Evolutionary conservation across 192 early-diverging fungal genomes (phyloP).

Genomic region (Rhizophagus clarus): DNA sequence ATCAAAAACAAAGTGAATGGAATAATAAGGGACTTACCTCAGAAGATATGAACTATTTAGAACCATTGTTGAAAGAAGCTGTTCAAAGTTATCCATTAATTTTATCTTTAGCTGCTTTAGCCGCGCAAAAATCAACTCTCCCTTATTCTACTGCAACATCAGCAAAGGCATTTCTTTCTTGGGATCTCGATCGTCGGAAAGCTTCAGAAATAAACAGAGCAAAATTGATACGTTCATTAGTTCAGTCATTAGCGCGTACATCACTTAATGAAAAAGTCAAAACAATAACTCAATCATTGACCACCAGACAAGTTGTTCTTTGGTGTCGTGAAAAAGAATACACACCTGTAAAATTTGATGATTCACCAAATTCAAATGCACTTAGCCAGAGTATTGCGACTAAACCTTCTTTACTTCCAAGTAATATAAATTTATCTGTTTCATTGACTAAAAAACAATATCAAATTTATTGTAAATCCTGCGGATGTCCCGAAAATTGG

Average conservation of each 20-base stretch:
- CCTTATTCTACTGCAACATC: slow-evolving; percentile 48
- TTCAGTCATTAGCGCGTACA: slow-evolving; percentile 33
- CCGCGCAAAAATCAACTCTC: slow-evolving; percentile 10
- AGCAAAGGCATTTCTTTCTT: slow-evolving; percentile 39
- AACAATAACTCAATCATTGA: slow-evolving; percentile 28
- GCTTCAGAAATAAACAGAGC: slow-evolving; percentile 58
- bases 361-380: neutral
- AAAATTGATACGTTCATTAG: slow-evolving; percentile 35
- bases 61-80: slow-evolving; percentile 21
- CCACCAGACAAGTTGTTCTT: slow-evolving; percentile 45
- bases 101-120: neutral
- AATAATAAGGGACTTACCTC: neutral
- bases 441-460: neutral
- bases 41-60: slow-evolving; percentile 15
- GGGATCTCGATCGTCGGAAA: slow-evolving; percentile 50
- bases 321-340: slow-evolving; percentile 49
- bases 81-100: slow-evolving; percentile 35
- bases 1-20: neutral
- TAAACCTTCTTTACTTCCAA: neutral
- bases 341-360: slow-evolving; percentile 39
- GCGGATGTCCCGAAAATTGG: slow-evolving; percentile 38
- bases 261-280: slow-evolving; percentile 31
- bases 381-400: neutral
- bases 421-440: slow-evolving; percentile 2
- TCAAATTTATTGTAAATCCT: slow-evolving; percentile 40